Base-by-base conservation (phyloP, 257 asterid species). In the Henckelia pumila region DNA sequence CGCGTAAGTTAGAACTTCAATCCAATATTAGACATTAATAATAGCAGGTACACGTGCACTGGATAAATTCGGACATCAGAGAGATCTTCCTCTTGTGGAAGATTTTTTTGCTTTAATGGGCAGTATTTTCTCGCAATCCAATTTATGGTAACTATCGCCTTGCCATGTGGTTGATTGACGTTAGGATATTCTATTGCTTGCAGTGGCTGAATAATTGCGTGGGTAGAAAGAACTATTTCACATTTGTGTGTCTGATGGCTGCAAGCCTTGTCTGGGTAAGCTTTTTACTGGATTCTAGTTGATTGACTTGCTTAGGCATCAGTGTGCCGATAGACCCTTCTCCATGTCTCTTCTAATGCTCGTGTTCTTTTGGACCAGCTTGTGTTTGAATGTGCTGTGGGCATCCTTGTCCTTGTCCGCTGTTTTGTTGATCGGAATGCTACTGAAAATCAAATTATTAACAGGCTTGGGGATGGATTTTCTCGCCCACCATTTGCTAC, bases 201-300 rank as follows among this genome's bases (percentile, higher is more conserved):
- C 96, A 90, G 97, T 90, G 97, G 96, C 75, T 93, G 81, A 89
- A 89, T 84, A 92, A 92, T 73, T 92, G 98, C 14, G 97, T 92
- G 75, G 98, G 98, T 44, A 85, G 88, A 77, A 92, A 88, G 79
- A 92, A 92, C 80, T 89, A 92, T 73, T 73, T 82, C 73, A 80
- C 96, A 53, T 93, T 89, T 71, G 76, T 93, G 62, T 85, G 90
- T 81, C 86, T 93, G 66, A 93, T 93, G 98, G 98, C 83, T 64
- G 80, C 91, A 72, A 85, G 97, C 89, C 93, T 90, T 78, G 74
- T 80, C 55, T 90, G 97, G 98, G 98, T 93, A 83, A 79, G 87
- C 61, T 75, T 67, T 74, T 17, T 37, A 28, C 32, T 2, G 25
- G 53, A 59, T 55, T 32, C 50, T 70, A 63, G 66, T 40, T 26